Percentiles rank a stretch among this genome's conserved stretches.
Conservation (phyloP, 495 filamentous ascomycete species). For the Aeminium ludgeri region DNA sequence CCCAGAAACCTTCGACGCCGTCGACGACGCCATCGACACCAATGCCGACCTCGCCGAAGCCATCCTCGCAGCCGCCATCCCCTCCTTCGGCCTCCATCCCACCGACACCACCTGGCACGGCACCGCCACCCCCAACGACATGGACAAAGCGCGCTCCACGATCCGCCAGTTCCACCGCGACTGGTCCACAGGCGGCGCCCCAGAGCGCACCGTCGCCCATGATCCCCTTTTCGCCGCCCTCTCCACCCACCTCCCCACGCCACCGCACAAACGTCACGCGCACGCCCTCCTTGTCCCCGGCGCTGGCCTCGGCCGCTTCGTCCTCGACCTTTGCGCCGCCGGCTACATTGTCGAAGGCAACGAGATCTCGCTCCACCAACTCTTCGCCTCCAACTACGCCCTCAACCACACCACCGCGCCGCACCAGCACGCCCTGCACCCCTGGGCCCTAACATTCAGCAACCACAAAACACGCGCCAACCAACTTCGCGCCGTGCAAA, state of each 20-base stretch:
- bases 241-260: conserved; percentile 32
- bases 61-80: conserved; percentile 50
- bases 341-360: conserved; percentile 77
- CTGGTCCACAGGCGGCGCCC: conserved; percentile 65
- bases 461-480: conserved; percentile 55
- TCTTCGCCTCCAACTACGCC: conserved; percentile 72
- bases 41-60: conserved; percentile 64
- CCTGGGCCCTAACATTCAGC: conserved; percentile 65
- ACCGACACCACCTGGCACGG: conserved; percentile 39
- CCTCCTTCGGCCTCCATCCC: conserved; percentile 41
- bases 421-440: conserved; percentile 42
- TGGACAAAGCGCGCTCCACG: conserved; percentile 82
- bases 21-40: conserved; percentile 76
- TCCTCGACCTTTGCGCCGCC: conserved; percentile 63
- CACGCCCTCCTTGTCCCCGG: conserved; percentile 72
- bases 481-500: conserved; percentile 49
- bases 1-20: conserved; percentile 51
- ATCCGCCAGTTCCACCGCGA: conserved; percentile 89
- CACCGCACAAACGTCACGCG: conserved; percentile 14
- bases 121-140: conserved; percentile 46
- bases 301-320: conserved; percentile 71
- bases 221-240: conserved; percentile 51
- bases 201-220: conserved; percentile 62
- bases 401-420: conserved; percentile 50
- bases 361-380: conserved; percentile 87